Percentiles rank a stretch among this genome's conserved stretches.
Conservation (phyloP, 2,329 filamentous ascomycete genomes). For the Hymenoscyphus fraxineus region DNA sequence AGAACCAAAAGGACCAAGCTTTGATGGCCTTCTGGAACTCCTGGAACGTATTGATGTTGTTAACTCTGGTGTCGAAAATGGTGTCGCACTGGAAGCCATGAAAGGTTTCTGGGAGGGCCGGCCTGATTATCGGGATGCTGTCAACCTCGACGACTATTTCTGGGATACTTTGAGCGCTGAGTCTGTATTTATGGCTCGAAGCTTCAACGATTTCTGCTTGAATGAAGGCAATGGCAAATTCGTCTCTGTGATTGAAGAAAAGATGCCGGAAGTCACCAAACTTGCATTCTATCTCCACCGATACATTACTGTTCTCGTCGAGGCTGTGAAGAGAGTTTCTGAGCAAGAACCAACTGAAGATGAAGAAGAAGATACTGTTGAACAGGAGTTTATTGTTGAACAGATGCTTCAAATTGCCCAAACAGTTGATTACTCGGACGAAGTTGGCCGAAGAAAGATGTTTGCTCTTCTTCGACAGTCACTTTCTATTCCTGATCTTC, state of each 20-base stretch:
- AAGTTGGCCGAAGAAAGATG: conserved; percentile 93
- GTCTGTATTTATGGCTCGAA: conserved; percentile 83
- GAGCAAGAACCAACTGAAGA: conserved; percentile 52
- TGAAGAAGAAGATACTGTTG: conserved; percentile 74
- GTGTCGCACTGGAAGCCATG: conserved; percentile 92
- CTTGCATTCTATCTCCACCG: conserved; percentile 82
- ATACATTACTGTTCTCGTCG: conserved; percentile 67
- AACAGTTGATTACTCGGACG: conserved; percentile 95
- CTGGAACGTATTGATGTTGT: conserved; percentile 91
- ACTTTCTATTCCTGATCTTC: conserved; percentile 79
- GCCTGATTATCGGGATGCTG: conserved; percentile 71
- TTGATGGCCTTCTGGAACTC: conserved; percentile 83
- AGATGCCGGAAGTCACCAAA: conserved; percentile 90
- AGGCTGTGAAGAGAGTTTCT: conserved; percentile 56
- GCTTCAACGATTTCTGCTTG: conserved; percentile 91
- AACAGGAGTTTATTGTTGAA: conserved; percentile 93
- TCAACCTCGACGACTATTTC: conserved; percentile 69
- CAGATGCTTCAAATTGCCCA: conserved; percentile 90
- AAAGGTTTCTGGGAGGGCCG: conserved; percentile 92
- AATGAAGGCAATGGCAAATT: conserved; percentile 69
- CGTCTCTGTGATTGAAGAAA: conserved; percentile 77
- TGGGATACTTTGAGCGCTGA: conserved; percentile 82
- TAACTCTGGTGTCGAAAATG: conserved; percentile 83
- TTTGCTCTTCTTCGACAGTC: conserved; percentile 84
- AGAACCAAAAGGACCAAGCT: conserved; percentile 60